phyloP scores from a whole-genome alignment of 208 protist genomes.

The Leishmania guyanensis region DNA sequence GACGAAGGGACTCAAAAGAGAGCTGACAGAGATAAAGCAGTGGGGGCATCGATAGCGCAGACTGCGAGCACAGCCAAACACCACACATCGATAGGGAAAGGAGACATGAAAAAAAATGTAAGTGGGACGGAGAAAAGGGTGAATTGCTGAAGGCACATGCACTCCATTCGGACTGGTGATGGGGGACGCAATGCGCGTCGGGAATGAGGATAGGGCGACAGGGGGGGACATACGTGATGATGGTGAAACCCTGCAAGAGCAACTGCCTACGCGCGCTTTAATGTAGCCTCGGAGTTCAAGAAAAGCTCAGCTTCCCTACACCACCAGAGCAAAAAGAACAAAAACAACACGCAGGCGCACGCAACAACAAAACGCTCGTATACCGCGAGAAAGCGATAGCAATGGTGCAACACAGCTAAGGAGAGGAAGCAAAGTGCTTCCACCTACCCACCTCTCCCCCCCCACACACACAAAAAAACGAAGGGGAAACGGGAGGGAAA shows the following conservation, averaged over 20 bases:
- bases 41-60: background rate
- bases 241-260: background rate
- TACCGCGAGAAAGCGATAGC: background rate
- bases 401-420: background rate
- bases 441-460: background rate
- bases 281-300: background rate
- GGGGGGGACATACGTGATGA: background rate
- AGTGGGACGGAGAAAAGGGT: background rate
- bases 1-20: background rate
- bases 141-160: background rate
- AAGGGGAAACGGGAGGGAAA: constrained; percentile 1
- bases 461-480: background rate
- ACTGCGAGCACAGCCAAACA: background rate
- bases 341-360: background rate
- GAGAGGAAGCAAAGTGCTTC: background rate
- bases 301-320: background rate
- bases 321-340: background rate
- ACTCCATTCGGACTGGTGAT: background rate
- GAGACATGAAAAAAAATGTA: background rate
- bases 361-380: background rate
- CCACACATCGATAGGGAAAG: background rate
- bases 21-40: background rate
- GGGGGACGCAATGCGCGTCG: background rate
- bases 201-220: background rate
- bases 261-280: background rate